These are phyloP conservation scores for Erythrobasidium yunnanense DNA, from an alignment of 768 basidiomycete genomes.

Conservation along the genomic window DNA sequence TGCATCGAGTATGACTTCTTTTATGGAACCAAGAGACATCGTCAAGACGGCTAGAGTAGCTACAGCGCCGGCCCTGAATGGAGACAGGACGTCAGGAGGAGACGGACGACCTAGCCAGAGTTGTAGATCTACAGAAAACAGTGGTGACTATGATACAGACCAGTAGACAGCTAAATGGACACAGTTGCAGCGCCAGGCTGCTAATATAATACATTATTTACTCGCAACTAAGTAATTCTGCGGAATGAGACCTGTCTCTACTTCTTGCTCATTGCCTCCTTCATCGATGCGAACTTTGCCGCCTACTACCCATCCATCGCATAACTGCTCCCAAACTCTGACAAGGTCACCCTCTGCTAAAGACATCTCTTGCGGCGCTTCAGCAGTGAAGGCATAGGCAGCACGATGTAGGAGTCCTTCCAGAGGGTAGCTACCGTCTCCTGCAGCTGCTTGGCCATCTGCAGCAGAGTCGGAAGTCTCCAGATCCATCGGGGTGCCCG, in stretches of 20 bases:
- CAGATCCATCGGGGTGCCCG: background rate
- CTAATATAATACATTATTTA: too few relatives aligned
- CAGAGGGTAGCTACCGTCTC: background rate
- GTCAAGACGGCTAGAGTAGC: too few relatives aligned
- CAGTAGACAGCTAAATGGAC: too few relatives aligned
- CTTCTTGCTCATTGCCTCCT: background rate
- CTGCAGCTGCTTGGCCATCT: background rate
- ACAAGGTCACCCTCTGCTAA: background rate
- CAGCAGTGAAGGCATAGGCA: conserved; percentile 6
- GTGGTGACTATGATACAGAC: too few relatives aligned
- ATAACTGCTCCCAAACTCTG: conserved; percentile 15
- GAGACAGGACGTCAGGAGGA: too few relatives aligned
- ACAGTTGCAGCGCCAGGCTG: too few relatives aligned
- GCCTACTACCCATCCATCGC: conserved; percentile 21
- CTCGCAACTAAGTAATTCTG: background rate
- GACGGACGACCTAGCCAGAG: too few relatives aligned
- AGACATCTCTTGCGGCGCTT: conserved; percentile 19
- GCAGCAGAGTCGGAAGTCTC: background rate
- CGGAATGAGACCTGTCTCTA: background rate
- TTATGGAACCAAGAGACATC: too few relatives aligned
- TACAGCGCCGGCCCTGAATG: too few relatives aligned
- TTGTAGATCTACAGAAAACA: too few relatives aligned
- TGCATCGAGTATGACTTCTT: too few relatives aligned
- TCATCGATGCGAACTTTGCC: background rate
- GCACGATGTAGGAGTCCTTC: background rate